Base-by-base conservation (phyloP, 169 alveolate genomes). In the Babesia microti region DNA sequence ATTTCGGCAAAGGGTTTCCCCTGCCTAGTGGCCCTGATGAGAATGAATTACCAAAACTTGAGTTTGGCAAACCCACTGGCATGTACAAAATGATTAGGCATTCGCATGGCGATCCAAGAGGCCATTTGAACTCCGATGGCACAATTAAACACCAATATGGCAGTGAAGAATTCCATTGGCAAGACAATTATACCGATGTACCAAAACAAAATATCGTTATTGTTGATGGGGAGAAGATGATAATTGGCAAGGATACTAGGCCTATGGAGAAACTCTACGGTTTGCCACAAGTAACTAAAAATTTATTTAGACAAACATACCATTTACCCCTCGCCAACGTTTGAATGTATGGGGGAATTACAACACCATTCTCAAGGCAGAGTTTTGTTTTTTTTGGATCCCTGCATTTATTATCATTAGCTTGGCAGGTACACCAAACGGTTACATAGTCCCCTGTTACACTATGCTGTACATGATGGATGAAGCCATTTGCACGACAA, bases 31-130 rank as follows among this genome's bases (percentile, higher is more conserved):
- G 76, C 1, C 76, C 22, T 26, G 69, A 68, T 1, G 76, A 65
- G 0, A n/a, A n/a, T n/a, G 76, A 65, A 33, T 40, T 65, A 34
- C 76, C 76, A 12, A 14, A 35, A 19, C 53, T 65, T 21, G 76
- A 65, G 28, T 65, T 65, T 19, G 76, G 76, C 27, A 65, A 65
- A 32, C 76, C 76, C 5, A 65, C 76, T 6, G 76, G 76, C 2
- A 50, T 76, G 65, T 76, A 76, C 66, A 70, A 76, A 43, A 72
- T 69, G 49, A 70, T 76, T 35, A 56, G 79, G 17, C 85, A 76
- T 44, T 81, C 68, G 35, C 90, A 82, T 53, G 87, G 84, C 4
- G 83, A 75, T 44, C 89, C 90, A n/a, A 70, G 87, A n/a, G 83
- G 63, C 14, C 86, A 73, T 59, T 33, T 82, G 44, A 54, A 59